Evolutionary conservation across 2,329 filamentous ascomycete species (phyloP).

Genomic region (Canariomyces notabilis): DNA sequence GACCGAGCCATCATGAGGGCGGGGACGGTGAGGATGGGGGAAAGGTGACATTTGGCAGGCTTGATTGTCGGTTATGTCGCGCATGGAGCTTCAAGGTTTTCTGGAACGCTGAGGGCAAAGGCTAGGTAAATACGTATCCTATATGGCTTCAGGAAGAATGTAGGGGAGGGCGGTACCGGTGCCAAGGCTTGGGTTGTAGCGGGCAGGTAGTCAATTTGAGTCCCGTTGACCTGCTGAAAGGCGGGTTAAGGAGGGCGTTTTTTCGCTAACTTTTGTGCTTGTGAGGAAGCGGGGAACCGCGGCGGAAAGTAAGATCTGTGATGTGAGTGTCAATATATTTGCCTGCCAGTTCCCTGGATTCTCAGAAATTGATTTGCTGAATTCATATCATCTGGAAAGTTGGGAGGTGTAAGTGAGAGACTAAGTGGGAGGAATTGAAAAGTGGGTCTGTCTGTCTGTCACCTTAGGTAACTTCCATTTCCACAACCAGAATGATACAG

Average conservation of each 20-base stretch:
- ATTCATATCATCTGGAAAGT: background rate
- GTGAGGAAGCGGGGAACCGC: background rate
- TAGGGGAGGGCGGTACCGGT: background rate
- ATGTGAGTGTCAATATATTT: background rate
- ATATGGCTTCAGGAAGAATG: background rate
- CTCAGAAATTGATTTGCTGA: background rate
- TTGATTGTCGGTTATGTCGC: background rate
- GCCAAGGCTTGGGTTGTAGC: background rate
- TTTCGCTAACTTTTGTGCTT: background rate
- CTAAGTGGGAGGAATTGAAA: background rate
- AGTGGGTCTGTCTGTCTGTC: background rate
- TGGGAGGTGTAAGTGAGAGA: background rate
- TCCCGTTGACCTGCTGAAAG: too few species aligned
- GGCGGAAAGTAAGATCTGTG: background rate
- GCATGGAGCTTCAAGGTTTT: background rate
- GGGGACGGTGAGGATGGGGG: background rate
- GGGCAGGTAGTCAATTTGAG: background rate
- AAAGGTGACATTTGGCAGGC: background rate
- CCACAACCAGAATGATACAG: background rate
- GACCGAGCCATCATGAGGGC: conserved; percentile 63
- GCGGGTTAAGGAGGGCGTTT: too few species aligned
- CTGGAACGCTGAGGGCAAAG: background rate
- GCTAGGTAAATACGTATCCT: background rate
- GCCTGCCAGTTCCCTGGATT: background rate
- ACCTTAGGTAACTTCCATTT: background rate